phyloP scores from a whole-genome alignment of 331 rosid genomes.

The Acacia concinna region DNA sequence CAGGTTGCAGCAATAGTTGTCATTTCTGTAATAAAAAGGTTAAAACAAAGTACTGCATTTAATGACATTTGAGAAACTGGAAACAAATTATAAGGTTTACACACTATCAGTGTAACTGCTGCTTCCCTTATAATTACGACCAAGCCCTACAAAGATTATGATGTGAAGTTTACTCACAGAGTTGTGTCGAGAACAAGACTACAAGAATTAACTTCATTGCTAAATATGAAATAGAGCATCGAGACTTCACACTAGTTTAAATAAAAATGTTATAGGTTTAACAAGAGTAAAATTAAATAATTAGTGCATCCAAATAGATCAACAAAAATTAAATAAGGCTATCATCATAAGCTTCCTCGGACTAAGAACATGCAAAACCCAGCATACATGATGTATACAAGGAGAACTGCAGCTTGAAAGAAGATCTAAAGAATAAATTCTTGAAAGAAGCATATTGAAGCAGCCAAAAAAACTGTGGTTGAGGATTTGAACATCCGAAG shows the following conservation, averaged over 20 bases:
- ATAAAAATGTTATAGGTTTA: not conserved
- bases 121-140: constrained; percentile 7
- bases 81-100: not conserved
- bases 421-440: not conserved
- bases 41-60: not conserved
- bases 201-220: not conserved
- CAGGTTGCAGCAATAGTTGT: not conserved
- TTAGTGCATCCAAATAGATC: not conserved
- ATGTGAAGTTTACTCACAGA: constrained; percentile 1
- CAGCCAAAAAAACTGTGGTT: not conserved
- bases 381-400: not conserved
- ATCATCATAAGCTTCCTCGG: not conserved
- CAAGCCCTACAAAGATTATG: constrained; percentile 20
- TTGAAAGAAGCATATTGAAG: not conserved
- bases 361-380: constrained; percentile 8
- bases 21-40: not conserved
- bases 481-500: constrained; percentile 1
- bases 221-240: not conserved
- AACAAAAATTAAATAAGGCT: not conserved
- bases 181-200: not conserved
- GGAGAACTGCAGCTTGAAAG: not conserved
- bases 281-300: not conserved
- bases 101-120: constrained; percentile 1
- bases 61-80: not conserved
- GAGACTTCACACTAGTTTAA: not conserved